phyloP scores from a whole-genome alignment of 2,329 filamentous ascomycete genomes.

The Rosellinia necatrix region DNA sequence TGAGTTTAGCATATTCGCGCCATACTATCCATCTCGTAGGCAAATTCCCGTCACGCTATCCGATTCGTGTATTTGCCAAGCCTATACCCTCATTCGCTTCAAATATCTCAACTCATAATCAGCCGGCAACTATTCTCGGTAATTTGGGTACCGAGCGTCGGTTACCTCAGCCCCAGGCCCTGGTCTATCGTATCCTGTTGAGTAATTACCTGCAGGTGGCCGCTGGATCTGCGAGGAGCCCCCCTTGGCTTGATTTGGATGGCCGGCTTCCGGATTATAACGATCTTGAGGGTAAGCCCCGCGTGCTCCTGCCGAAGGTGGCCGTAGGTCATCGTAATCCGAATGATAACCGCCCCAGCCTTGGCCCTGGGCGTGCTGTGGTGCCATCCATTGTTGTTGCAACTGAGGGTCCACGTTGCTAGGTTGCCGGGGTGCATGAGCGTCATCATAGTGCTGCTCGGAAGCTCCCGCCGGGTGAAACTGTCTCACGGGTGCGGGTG shows the following conservation, averaged over 20 bases:
- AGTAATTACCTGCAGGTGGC: background rate
- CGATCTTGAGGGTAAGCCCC: background rate
- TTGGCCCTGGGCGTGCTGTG: background rate
- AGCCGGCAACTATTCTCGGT: background rate
- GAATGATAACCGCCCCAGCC: background rate
- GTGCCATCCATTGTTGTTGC: slow-evolving; percentile 2
- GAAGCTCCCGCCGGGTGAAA: background rate
- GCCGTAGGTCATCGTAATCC: background rate
- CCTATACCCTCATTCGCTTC: background rate
- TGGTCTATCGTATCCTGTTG: background rate
- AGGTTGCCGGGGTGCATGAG: background rate
- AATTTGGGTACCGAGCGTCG: background rate
- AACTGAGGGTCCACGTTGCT: background rate
- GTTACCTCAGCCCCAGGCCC: background rate
- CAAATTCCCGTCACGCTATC: background rate
- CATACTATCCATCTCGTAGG: background rate
- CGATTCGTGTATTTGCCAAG: background rate
- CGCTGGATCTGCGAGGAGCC: background rate
- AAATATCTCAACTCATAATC: background rate
- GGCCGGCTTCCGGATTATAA: background rate
- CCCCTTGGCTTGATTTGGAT: background rate
- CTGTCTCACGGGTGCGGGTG: background rate
- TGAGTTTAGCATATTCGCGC: background rate
- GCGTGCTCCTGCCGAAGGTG: background rate
- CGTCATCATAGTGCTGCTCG: background rate